Base-by-base conservation (phyloP, 2,329 filamentous ascomycete genomes). In the Colletotrichum higginsianum region DNA sequence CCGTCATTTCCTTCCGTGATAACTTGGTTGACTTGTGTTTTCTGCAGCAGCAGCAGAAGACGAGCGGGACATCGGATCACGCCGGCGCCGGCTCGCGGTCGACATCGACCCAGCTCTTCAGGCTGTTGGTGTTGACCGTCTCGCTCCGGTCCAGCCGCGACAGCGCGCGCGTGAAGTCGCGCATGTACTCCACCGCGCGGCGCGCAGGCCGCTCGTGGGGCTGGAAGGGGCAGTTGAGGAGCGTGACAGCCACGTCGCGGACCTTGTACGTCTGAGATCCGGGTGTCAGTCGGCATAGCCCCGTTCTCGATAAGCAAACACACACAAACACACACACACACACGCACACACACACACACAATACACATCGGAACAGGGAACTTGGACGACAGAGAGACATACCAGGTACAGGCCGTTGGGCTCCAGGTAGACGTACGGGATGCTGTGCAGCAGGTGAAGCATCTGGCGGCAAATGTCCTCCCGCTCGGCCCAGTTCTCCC, bases 381-480 rank as follows among this genome's bases (percentile, higher is more conserved):
- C 26, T 26, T 26, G 26, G 4, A 13, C 18, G 5, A 13, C 1
- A 2, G 1, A 11, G n/a, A 47, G 18, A 71, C 74, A 53, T 71
- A 80, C 78, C 26, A 82, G 67, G 65, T 81, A 78, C 9, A 80
- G 71, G 1, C 81, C 80, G 21, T 82, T 82, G 0, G 80, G 76
- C 61, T 82, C 81, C 4, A 82, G 69, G 55, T 78, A 76, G 0
- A 74, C 60, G 1, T 79, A 76, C 0, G 79, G 77, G 11, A 81
- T 80, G 42, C 77, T 78, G 16, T 81, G 79, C 4, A 82, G 66
- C 4, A 82, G 67, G 55, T 80, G 80, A 21, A 83, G 75, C 40
- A 82, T 72, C 66, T 81, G 81, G 1, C 80, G 79, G 26, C 79
- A 82, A 0, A 82, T 75, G 6, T 82, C 80, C 64, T 82, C 81